phyloP scores from a whole-genome alignment of 2,329 filamentous ascomycete species.

The Alternaria tenuissima region DNA sequence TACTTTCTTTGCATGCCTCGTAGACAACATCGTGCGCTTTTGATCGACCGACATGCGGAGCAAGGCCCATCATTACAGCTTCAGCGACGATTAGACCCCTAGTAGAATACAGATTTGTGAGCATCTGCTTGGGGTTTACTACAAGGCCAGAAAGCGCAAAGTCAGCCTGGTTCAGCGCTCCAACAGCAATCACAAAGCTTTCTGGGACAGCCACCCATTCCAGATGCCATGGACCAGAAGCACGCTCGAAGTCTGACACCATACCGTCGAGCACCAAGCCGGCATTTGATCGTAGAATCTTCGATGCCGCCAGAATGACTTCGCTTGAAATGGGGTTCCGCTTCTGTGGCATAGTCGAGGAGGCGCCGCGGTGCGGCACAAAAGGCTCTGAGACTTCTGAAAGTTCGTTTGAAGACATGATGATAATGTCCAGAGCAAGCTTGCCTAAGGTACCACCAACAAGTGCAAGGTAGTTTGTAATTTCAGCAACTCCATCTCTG shows the following conservation, averaged over 20 bases:
- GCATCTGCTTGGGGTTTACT: constrained; percentile 61
- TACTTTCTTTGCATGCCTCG: constrained; percentile 60
- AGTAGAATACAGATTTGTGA: constrained; percentile 61
- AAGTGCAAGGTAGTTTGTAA: constrained; percentile 62
- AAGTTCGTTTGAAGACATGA: constrained; percentile 67
- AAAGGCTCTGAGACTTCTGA: constrained; percentile 63
- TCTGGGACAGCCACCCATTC: constrained; percentile 66
- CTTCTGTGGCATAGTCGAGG: constrained; percentile 56
- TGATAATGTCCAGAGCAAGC: constrained; percentile 63
- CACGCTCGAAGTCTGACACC: constrained; percentile 66
- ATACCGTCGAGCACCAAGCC: constrained; percentile 63
- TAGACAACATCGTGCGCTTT: constrained; percentile 66
- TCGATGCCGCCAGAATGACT: constrained; percentile 63
- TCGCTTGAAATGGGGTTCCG: constrained; percentile 67
- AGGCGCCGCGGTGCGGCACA: constrained; percentile 46
- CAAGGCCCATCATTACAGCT: constrained; percentile 69
- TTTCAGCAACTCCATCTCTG: constrained; percentile 63
- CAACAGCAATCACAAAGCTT: constrained; percentile 62
- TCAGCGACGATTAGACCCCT: constrained; percentile 65
- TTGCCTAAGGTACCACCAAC: constrained; percentile 64
- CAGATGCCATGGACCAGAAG: constrained; percentile 66
- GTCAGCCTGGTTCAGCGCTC: constrained; percentile 62
- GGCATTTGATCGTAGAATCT: constrained; percentile 62
- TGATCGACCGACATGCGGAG: constrained; percentile 61
- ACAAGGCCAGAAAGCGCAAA: constrained; percentile 62